Percentiles rank a stretch among this genome's conserved stretches.
These are phyloP conservation scores for Diutina rugosa DNA, from an alignment of 1,139 yeast species.

Conservation along the genomic window DNA sequence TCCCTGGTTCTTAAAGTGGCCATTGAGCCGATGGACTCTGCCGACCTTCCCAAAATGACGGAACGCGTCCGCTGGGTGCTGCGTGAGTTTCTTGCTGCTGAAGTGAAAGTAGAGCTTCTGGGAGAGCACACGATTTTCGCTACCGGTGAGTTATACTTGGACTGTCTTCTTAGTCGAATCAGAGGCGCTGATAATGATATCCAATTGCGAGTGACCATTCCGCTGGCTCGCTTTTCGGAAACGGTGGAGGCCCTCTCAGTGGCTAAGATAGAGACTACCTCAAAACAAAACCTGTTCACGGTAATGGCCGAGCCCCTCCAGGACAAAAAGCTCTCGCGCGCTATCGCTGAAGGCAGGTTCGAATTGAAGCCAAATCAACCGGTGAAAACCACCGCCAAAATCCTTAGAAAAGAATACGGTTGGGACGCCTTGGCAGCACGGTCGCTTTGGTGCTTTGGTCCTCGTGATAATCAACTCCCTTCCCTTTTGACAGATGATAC, in stretches of 20 bases:
- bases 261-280: conserved; percentile 44
- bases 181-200: conserved; percentile 48
- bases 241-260: conserved; percentile 59
- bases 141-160: conserved; percentile 81
- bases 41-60: conserved; percentile 62
- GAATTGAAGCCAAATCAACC: conserved; percentile 17
- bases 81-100: conserved; percentile 53
- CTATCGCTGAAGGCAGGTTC: conserved; percentile 42
- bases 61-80: conserved; percentile 54
- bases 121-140: conserved; percentile 80
- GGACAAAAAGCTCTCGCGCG: conserved; percentile 32
- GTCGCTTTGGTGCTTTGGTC: conserved; percentile 74
- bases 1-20: conserved; percentile 69
- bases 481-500: conserved; percentile 64
- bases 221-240: conserved; percentile 71
- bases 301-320: conserved; percentile 71
- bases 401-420: conserved; percentile 42
- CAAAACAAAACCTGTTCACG: conserved; percentile 46
- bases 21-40: conserved; percentile 69
- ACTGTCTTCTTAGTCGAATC: conserved; percentile 70
- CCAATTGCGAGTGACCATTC: conserved; percentile 75
- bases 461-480: conserved; percentile 43
- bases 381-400: conserved; percentile 33
- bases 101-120: conserved; percentile 67
- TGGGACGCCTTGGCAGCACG: conserved; percentile 85